These are phyloP conservation scores for Blastobotrys elegans DNA, from an alignment of 1,139 yeast species.

Conservation along the genomic window DNA sequence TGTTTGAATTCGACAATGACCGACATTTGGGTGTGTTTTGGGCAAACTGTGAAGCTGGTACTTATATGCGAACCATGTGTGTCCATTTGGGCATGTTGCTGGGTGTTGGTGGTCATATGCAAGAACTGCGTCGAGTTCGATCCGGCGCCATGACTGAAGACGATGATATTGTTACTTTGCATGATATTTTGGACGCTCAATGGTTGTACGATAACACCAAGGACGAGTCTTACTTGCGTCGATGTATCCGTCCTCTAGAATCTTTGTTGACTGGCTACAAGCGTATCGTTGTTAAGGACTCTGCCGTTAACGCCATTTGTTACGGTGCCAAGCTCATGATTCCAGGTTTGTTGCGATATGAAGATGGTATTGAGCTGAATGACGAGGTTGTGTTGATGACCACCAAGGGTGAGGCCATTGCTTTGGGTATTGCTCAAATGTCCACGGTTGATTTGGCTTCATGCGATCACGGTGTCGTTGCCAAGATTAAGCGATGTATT, in stretches of 20 bases:
- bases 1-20: conserved; percentile 94
- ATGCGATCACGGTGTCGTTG: conserved; percentile 98
- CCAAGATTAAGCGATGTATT: conserved; percentile 97
- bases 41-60: conserved; percentile 99
- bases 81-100: conserved; percentile 97
- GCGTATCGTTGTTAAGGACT: conserved; percentile 95
- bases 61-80: conserved; percentile 98
- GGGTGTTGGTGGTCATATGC: conserved; percentile 99
- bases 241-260: conserved; percentile 92
- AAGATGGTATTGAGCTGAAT: conserved; percentile 93
- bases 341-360: conserved; percentile 96
- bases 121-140: conserved; percentile 98
- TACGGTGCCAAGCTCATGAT: conserved; percentile 99
- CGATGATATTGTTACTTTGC: conserved; percentile 91
- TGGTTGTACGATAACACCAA: conserved; percentile 96
- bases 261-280: conserved; percentile 90
- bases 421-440: conserved; percentile 98
- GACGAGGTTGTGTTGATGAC: conserved; percentile 98
- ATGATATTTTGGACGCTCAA: conserved; percentile 97
- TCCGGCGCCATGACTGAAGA: conserved; percentile 91
- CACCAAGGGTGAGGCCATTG: conserved; percentile 99
- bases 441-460: conserved; percentile 94
- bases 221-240: conserved; percentile 92
- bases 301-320: conserved; percentile 97
- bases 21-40: conserved; percentile 97